Percentiles rank a stretch among this genome's conserved stretches.
Evolutionary conservation across 495 filamentous ascomycete species (phyloP).

Genomic region (Talaromyces nanjingensis): DNA sequence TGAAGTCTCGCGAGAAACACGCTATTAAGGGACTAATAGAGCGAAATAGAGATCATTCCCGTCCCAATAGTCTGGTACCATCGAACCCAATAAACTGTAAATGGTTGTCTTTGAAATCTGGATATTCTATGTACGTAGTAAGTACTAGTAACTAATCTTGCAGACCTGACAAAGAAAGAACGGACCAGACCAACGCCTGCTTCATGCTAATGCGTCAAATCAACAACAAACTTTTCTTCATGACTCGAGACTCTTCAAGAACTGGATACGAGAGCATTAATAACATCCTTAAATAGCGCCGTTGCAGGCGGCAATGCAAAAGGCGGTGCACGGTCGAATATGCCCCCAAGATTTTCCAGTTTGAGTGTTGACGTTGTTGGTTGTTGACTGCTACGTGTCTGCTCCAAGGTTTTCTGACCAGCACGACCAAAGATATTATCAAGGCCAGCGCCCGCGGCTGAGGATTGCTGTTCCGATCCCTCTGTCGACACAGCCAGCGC

Average conservation of each 20-base stretch:
- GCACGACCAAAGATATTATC: slow-evolving; percentile 40
- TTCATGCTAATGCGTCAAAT: not conserved
- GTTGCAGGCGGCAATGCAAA: slow-evolving; percentile 71
- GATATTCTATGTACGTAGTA: not conserved
- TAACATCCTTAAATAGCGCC: slow-evolving; percentile 72
- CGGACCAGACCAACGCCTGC: not conserved
- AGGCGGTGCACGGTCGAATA: slow-evolving; percentile 68
- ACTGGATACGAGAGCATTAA: slow-evolving; percentile 24
- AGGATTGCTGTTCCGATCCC: slow-evolving; percentile 24
- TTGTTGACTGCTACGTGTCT: slow-evolving; percentile 20
- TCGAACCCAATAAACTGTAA: not conserved
- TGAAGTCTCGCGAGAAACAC: not conserved
- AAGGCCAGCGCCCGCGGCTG: slow-evolving; percentile 34
- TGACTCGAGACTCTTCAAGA: slow-evolving; percentile 2
- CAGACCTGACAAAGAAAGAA: not conserved
- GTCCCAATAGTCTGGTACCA: not conserved
- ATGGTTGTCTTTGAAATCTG: not conserved
- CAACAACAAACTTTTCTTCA: not conserved
- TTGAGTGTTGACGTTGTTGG: slow-evolving; percentile 48
- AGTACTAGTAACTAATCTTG: not conserved
- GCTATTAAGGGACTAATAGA: too few species aligned
- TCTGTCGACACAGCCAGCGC: slow-evolving; percentile 41
- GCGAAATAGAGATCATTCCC: not conserved
- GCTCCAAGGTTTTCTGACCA: slow-evolving; percentile 17
- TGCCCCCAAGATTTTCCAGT: slow-evolving; percentile 57